These are phyloP conservation scores for Boeremia lycopersici DNA, from an alignment of 2,329 filamentous ascomycete species.

Conservation along the genomic window DNA sequence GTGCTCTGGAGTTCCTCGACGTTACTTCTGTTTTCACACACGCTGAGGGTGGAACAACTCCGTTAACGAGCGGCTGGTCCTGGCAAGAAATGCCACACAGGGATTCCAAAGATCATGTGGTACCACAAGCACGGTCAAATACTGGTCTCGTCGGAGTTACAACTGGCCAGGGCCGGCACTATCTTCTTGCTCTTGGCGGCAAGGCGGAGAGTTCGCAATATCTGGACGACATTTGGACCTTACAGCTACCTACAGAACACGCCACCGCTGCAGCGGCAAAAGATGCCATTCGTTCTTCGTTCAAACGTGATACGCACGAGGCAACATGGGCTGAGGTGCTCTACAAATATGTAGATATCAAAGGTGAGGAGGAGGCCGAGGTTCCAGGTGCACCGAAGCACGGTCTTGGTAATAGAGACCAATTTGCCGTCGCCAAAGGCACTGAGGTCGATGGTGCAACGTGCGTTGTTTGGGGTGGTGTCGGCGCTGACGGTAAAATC, in stretches of 20 bases:
- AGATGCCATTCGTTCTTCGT: constrained; percentile 54
- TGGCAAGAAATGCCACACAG: constrained; percentile 38
- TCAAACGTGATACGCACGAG: constrained; percentile 55
- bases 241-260: constrained; percentile 57
- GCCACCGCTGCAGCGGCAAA: constrained; percentile 57
- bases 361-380: constrained; percentile 51
- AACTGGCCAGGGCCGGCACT: constrained; percentile 60
- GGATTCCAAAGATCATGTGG: constrained; percentile 17
- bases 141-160: constrained; percentile 55
- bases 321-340: constrained; percentile 59
- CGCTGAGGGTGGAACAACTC: constrained; percentile 43
- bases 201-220: constrained; percentile 35
- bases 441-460: constrained; percentile 55
- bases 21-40: constrained; percentile 44
- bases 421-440: constrained; percentile 48
- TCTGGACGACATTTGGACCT: constrained; percentile 57
- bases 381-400: constrained; percentile 45
- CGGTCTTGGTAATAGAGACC: constrained; percentile 50
- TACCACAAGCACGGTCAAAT: constrained; percentile 51
- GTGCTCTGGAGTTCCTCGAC: constrained; percentile 39
- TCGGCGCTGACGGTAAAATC: constrained; percentile 50
- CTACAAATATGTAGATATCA: constrained; percentile 53
- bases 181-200: constrained; percentile 59
- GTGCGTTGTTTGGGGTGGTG: constrained; percentile 61
- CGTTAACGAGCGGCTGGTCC: constrained; percentile 41